Conservation (phyloP, 2,329 filamentous ascomycete genomes). For the Nannizzia gypsea region DNA sequence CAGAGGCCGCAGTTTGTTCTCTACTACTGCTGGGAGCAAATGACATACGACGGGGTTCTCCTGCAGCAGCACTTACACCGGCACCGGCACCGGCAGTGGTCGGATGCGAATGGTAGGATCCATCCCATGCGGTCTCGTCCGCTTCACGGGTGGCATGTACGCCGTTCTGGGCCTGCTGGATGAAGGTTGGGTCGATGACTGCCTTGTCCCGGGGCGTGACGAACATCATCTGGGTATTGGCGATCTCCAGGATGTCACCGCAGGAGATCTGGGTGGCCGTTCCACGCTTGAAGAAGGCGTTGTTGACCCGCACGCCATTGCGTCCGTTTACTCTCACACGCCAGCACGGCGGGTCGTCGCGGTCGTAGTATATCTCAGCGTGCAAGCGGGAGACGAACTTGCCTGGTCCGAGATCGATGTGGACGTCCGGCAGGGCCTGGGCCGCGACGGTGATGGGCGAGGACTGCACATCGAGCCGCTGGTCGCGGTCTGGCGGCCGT, state of each 20-base stretch:
- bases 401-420: conserved; percentile 79
- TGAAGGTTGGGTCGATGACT: conserved; percentile 55
- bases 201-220: conserved; percentile 71
- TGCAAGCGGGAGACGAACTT: conserved; percentile 71
- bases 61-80: not conserved
- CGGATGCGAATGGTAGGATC: conserved; percentile 30
- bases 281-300: conserved; percentile 55
- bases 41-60: not conserved
- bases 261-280: conserved; percentile 58
- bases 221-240: conserved; percentile 96
- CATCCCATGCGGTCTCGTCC: conserved; percentile 28
- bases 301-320: conserved; percentile 81
- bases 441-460: conserved; percentile 36
- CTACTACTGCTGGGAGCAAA: conserved; percentile 1
- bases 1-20: conserved; percentile 17
- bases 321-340: conserved; percentile 77
- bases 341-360: conserved; percentile 56
- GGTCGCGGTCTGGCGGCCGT: conserved; percentile 37
- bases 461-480: conserved; percentile 32
- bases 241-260: conserved; percentile 83
- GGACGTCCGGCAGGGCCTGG: conserved; percentile 43
- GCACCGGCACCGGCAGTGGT: conserved; percentile 7
- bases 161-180: conserved; percentile 50
- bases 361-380: conserved; percentile 62
- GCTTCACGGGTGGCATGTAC: conserved; percentile 25